Evolutionary conservation across 352 stramenopile species (phyloP).

Genomic region (Globisporangium ultimum): DNA sequence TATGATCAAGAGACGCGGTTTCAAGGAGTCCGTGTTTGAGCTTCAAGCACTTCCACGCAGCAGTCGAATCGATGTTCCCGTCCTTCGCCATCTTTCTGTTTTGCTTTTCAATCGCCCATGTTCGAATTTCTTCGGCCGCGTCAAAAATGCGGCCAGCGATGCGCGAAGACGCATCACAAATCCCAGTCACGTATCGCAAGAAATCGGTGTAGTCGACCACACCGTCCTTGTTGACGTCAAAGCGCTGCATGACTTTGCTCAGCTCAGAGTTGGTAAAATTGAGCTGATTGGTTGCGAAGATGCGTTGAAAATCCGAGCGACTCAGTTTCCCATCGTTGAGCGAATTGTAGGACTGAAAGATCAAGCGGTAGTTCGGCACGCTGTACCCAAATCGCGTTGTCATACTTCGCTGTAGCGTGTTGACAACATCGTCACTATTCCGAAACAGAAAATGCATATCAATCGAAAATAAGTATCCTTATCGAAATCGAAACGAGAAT

Average conservation of each 20-base stretch:
- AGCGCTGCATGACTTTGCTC: slow-evolving; percentile 76
- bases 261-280: slow-evolving; percentile 71
- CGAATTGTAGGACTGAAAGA: slow-evolving; percentile 77
- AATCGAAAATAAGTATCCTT: background rate
- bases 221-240: slow-evolving; percentile 74
- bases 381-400: slow-evolving; percentile 57
- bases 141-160: slow-evolving; percentile 50
- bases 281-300: slow-evolving; percentile 65
- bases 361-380: slow-evolving; percentile 65
- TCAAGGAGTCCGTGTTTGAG: slow-evolving; percentile 55
- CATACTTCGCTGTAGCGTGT: slow-evolving; percentile 60
- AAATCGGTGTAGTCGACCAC: slow-evolving; percentile 80
- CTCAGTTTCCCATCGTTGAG: slow-evolving; percentile 64
- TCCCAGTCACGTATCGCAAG: slow-evolving; percentile 68
- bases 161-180: slow-evolving; percentile 61
- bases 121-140: slow-evolving; percentile 60
- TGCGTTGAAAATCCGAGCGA: slow-evolving; percentile 66
- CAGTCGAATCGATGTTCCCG: slow-evolving; percentile 71
- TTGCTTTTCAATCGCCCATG: slow-evolving; percentile 72
- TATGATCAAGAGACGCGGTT: slow-evolving; percentile 47
- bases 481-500: background rate
- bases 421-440: slow-evolving; percentile 62
- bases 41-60: slow-evolving; percentile 69
- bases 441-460: background rate
- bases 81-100: slow-evolving; percentile 76